Conservation (phyloP, 2,329 filamentous ascomycete species). For the Calcarisporium arbuscula region DNA sequence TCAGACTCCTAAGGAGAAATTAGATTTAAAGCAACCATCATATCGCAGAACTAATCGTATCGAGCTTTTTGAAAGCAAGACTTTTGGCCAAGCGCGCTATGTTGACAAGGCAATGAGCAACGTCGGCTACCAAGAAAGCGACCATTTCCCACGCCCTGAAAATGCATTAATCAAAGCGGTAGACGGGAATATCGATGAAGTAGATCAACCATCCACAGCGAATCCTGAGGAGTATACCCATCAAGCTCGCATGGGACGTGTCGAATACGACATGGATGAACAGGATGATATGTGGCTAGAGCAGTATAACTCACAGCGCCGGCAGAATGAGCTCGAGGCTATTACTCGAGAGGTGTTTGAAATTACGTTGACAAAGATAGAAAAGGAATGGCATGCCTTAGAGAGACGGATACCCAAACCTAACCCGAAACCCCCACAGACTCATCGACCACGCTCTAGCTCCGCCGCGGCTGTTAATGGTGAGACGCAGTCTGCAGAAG, state of each 20-base stretch:
- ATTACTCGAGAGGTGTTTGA: conserved; percentile 95
- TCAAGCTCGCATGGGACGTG: conserved; percentile 58
- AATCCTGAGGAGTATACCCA: conserved; percentile 23
- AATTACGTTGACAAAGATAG: conserved; percentile 97
- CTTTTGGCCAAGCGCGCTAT: conserved; percentile 78
- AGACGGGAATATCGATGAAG: conserved; percentile 52
- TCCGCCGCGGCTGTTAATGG: conserved; percentile 94
- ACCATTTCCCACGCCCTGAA: conserved; percentile 76
- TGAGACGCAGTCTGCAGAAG: conserved; percentile 75
- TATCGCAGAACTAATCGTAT: conserved; percentile 77
- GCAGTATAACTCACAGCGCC: conserved; percentile 71
- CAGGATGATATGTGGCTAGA: conserved; percentile 97
- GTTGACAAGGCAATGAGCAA: conserved; percentile 96
- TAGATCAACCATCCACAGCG: conserved; percentile 34
- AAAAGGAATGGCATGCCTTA: conserved; percentile 95
- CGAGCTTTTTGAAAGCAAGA: conserved; percentile 74
- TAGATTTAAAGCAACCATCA: conserved; percentile 70
- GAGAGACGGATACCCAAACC: conserved; percentile 97
- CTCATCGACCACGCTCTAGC: conserved; percentile 84
- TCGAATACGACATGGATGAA: conserved; percentile 99
- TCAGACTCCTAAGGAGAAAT: conserved; percentile 71
- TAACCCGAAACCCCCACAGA: conserved; percentile 92
- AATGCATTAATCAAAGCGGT: conserved; percentile 61
- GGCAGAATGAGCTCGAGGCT: conserved; percentile 65
- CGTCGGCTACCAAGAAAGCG: conserved; percentile 92